A percentile compares a stretch with the other conserved stretches of the same genome.
Conservation (phyloP, 192 early-diverging fungal species). For the Kappamyces sp. region DNA sequence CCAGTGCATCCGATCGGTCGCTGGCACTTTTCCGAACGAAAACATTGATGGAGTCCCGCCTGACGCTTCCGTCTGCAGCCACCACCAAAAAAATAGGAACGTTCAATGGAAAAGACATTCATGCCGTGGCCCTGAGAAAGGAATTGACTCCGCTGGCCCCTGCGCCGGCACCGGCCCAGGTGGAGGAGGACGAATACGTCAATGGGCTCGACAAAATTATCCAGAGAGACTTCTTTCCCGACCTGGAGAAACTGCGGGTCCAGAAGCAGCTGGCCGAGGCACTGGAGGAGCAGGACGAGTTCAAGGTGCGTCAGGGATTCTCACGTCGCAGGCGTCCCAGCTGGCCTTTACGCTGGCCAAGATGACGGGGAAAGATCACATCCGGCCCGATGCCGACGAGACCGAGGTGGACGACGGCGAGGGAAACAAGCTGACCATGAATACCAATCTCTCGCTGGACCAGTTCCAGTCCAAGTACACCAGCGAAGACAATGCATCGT, state of each 20-base stretch:
- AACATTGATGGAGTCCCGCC: too few relatives aligned
- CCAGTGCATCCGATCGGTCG: too few relatives aligned
- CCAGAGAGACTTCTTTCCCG: slow-evolving; percentile 77
- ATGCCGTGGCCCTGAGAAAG: not conserved
- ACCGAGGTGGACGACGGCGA: not conserved
- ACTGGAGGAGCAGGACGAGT: slow-evolving; percentile 33
- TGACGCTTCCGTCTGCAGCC: too few relatives aligned
- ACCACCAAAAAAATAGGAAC: too few relatives aligned
- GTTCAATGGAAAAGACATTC: too few relatives aligned
- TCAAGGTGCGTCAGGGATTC: not conserved
- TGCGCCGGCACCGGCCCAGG: slow-evolving; percentile 26
- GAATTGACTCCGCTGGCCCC: not conserved
- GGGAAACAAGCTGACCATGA: slow-evolving; percentile 21
- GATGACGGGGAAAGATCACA: not conserved
- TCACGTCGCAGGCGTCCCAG: not conserved
- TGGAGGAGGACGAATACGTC: slow-evolving; percentile 78
- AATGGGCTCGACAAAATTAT: slow-evolving; percentile 70
- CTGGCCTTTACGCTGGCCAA: slow-evolving; percentile 20
- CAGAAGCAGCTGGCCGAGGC: slow-evolving; percentile 55
- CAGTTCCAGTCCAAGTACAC: slow-evolving; percentile 68
- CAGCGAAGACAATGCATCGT: slow-evolving; percentile 78
- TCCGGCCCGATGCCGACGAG: too few relatives aligned
- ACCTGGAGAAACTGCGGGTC: slow-evolving; percentile 52
- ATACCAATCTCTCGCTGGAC: slow-evolving; percentile 58
- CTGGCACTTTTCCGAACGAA: too few relatives aligned